Base-by-base conservation (phyloP, 768 basidiomycete genomes). In the Tylopilus plumbeoviolaceoides region DNA sequence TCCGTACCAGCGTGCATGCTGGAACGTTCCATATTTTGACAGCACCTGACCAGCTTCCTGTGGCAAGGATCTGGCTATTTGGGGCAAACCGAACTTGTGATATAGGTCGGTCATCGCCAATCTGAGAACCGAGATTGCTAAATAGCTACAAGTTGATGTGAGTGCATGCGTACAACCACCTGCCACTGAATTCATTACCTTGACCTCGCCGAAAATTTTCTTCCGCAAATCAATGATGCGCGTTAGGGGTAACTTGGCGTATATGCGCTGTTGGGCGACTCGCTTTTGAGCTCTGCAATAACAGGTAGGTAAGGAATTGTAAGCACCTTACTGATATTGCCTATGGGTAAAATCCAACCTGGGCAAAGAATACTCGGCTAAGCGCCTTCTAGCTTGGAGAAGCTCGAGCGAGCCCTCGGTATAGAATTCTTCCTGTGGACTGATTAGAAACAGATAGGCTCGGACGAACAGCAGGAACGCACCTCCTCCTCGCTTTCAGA, bases 11-110 rank as follows among this genome's bases (percentile, higher is more conserved):
- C 47, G 88, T 91, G 68, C 95, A 95, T 12, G 85, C 79, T 17
- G 97, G 97, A 6, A 98, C 84, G 62, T 93, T 91, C 97, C 97
- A 99, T 17, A 98, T 63, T 72, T 94, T 98, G 20, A 94, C 85
- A 41, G 85, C 84, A 18, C 97, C 97, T 27, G 95, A 91, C 97
- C 97, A 99, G 59, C 91, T 94, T 11, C 89, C 94, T 2, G 95
- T 95, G 5, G 93, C 89, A 44, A 98, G 80, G 53, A 89, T 78
- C 63, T 89, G 72, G 66, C 87, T 89, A 67, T 98, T 89, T 8
- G 97, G 97, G 4, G 95, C 83, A 69, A 98, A 98, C 36, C 97
- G 87, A 27, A 98, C 91, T 73, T 89, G 86, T 2, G 93, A 88
- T 58, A 98, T 83, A 1, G 97, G 94, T 40, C 97, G 81, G 59